Evolutionary conservation across 352 stramenopile genomes (phyloP), one percentile per base, ranked within the genome.

Genomic region (Phytophthora hibernalis): DNA sequence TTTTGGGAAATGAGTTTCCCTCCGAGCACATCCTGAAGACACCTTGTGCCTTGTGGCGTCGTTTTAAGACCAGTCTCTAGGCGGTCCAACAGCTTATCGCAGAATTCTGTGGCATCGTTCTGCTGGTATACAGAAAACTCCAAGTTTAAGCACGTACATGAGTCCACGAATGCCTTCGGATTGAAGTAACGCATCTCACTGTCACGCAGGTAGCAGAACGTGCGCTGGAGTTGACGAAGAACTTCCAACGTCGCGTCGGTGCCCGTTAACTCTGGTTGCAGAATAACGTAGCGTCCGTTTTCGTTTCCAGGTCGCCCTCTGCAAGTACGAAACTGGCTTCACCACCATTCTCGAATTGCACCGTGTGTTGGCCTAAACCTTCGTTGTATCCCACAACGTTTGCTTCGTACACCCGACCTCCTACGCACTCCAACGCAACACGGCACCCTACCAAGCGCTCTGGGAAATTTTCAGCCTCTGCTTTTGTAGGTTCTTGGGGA

Each of bases 91-190:
- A 99, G 80, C 67, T 99, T 99, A 69, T 98, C 98, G 50, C 96
- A 98, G 84, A 99, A 99, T 72, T 99, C 98, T 24, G 90, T 98
- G 3, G 98, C 98, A 77, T 99, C 98, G 73, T 99, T 99, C 77
- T 99, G 98, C 72, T 99, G 97, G 77, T 98, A 99, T 8, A 99
- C 96, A 10, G 87, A 96, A 63, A 97, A 97, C 57, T 97, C 89
- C n/a, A 97, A 65, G 52, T 97, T 97, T 21, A 97, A 56, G 58
- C 87, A 96, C 44, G 91, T 94, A 65, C 87, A 97, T 12, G 87
- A 86, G 61, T 97, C 89, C 11, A 97, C 96, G 24, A 99, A 88
- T 50, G 78, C 83, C 70, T 91, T 92, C 12, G 82, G 79, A 61
- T 91, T 92, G 72, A 87, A 93, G 58, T 95, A 96, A 16, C 90